Conservation (phyloP, 495 filamentous ascomycete species). For the Talaromyces ruber region DNA sequence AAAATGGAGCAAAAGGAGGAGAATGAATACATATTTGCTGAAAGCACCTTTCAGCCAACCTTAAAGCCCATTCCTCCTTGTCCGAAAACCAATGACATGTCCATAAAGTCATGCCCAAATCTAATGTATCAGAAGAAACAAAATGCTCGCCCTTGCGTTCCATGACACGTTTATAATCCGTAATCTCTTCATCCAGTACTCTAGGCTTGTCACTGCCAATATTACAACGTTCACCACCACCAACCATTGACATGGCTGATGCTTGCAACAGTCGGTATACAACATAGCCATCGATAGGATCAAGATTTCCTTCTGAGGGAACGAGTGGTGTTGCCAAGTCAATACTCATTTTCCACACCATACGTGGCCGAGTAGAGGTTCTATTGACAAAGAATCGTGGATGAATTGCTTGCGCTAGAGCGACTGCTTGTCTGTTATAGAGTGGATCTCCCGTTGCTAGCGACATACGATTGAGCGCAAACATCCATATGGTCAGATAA, state of each 20-base stretch:
- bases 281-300: slow-evolving; percentile 54
- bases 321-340: slow-evolving; percentile 45
- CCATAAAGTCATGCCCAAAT: slow-evolving; percentile 62
- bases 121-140: slow-evolving; percentile 46
- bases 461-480: slow-evolving; percentile 53
- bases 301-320: slow-evolving; percentile 48
- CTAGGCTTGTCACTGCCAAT: slow-evolving; percentile 9
- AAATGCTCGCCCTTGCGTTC: slow-evolving; percentile 35
- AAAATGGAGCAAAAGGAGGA: not conserved
- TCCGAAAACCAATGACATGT: slow-evolving; percentile 48
- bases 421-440: slow-evolving; percentile 48
- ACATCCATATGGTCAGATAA: slow-evolving; percentile 66
- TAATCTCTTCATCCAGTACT: slow-evolving; percentile 43
- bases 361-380: slow-evolving; percentile 24
- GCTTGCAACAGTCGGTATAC: slow-evolving; percentile 46
- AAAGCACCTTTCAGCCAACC: slow-evolving; percentile 34
- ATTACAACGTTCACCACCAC: not conserved
- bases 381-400: slow-evolving; percentile 43
- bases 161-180: slow-evolving; percentile 52
- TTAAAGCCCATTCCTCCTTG: slow-evolving; percentile 43
- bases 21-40: slow-evolving; percentile 29
- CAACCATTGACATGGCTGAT: slow-evolving; percentile 19
- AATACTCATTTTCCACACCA: slow-evolving; percentile 57
- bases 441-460: slow-evolving; percentile 37
- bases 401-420: slow-evolving; percentile 52